Evolutionary conservation across 306 rosid species (phyloP).

Genomic region (Elaeagnus macrophylla): DNA sequence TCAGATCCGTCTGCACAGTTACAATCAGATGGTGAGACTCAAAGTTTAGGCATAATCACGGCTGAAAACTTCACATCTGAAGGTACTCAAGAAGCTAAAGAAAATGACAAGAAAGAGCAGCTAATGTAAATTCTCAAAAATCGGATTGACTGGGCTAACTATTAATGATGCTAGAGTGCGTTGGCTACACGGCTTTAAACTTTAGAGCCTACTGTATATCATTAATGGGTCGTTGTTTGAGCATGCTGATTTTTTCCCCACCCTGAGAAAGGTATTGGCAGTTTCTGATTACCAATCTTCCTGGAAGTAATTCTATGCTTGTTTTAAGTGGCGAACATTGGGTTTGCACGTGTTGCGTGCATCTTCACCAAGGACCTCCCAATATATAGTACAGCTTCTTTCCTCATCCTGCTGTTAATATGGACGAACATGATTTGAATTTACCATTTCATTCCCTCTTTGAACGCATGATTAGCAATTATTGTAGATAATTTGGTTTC

Average conservation of each 20-base stretch:
- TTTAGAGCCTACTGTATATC: slow-evolving; percentile 35
- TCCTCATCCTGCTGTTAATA: too few species aligned
- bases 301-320: slow-evolving; percentile 14
- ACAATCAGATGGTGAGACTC: slow-evolving; percentile 30
- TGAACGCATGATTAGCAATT: too few species aligned
- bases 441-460: too few species aligned
- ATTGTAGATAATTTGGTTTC: too few species aligned
- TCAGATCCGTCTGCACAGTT: slow-evolving; percentile 24
- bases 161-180: slow-evolving; percentile 30
- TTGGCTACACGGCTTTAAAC: slow-evolving; percentile 33
- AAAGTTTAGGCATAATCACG: slow-evolving; percentile 16
- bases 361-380: slow-evolving; percentile 22
- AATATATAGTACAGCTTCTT: slow-evolving; percentile 2
- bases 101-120: slow-evolving; percentile 31
- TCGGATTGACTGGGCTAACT: slow-evolving; percentile 43
- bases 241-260: slow-evolving; percentile 43
- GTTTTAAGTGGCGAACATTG: slow-evolving; percentile 8
- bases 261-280: slow-evolving; percentile 20
- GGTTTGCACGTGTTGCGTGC: slow-evolving; percentile 19
- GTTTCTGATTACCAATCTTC: slow-evolving; percentile 19
- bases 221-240: slow-evolving; percentile 20
- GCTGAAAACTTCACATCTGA: slow-evolving; percentile 15
- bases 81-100: slow-evolving; percentile 23
- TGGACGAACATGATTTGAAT: too few species aligned
- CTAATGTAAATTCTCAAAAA: slow-evolving; percentile 46